Evolutionary conservation across 352 stramenopile genomes (phyloP).

Genomic region (Phytophthora colocasiae): DNA sequence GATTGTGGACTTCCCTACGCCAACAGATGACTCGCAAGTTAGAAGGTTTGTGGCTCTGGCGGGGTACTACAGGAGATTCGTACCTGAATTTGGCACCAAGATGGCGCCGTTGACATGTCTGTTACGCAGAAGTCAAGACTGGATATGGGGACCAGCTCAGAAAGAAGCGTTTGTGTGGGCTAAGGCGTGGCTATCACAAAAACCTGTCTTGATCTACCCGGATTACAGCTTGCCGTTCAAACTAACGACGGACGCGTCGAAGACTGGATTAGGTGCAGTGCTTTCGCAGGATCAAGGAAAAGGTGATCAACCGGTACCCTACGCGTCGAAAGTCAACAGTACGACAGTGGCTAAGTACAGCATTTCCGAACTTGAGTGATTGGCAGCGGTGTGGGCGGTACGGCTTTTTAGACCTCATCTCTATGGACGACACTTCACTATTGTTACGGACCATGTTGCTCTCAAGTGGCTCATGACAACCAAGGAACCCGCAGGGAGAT

Average conservation of each 20-base stretch:
- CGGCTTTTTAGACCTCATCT: conserved; percentile 24
- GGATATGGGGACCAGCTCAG: conserved; percentile 28
- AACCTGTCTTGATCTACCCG: conserved; percentile 18
- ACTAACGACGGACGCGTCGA: conserved; percentile 34
- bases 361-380: conserved; percentile 37
- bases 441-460: conserved; percentile 33
- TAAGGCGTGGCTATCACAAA: conserved; percentile 8
- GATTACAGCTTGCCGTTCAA: conserved; percentile 41
- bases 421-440: conserved; percentile 21
- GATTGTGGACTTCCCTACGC: conserved; percentile 11
- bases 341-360: conserved; percentile 24
- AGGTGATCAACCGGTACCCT: conserved; percentile 18
- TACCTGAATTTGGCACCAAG: conserved; percentile 20
- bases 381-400: conserved; percentile 11
- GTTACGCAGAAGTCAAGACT: conserved; percentile 18
- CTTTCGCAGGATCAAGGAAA: conserved; percentile 29
- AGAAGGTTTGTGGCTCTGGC: conserved; percentile 34
- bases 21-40: conserved; percentile 7
- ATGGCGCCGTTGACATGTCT: conserved; percentile 31
- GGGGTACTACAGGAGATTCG: conserved; percentile 33
- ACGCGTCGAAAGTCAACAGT: conserved; percentile 27
- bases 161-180: conserved; percentile 26
- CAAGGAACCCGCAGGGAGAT: conserved; percentile 2
- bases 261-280: conserved; percentile 19
- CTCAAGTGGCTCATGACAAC: conserved; percentile 13